Evolutionary conservation across 1,284 basidiomycete genomes (phyloP), one percentile per base, ranked within the genome.

Genomic region (Porodaedalea pini): DNA sequence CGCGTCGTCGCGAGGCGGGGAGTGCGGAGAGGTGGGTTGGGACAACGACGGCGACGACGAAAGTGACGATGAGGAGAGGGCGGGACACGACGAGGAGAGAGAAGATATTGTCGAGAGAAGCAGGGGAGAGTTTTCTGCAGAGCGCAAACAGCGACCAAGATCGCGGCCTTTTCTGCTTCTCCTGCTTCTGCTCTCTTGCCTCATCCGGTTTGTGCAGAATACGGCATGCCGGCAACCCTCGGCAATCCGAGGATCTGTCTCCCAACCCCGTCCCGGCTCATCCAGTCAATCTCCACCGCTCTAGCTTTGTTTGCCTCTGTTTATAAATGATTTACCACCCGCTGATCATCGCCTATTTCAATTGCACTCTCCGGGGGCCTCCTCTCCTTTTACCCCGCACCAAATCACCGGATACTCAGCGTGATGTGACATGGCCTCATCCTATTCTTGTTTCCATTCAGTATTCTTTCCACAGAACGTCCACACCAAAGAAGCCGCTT

Each of bases 1-100:
- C 40, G 64, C 47, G 64, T 66, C 65, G 37, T 64, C 59, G 37
- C 62, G 62, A 57, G 71, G 70, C 17, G 71, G 63, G 56, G 74
- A 76, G 62, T 68, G 67, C 83, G 65, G 80, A 76, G 65, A 81
- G 80, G 65, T 85, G 83, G 71, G 86, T 86, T 34, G 32, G 32
- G 25, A 44, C 41, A 75, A 86, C 81, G 77, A 87, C 37, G 68
- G 81, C 81, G 79, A 83, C 83, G 67, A 71, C 58, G 66, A 66
- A 65, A 66, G 60, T 66, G 70, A 69, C 71, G 71, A 69, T 67
- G 70, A 64, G 68, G 68, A 66, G 67, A 68, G 63, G 66, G 61
- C 54, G 67, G 61, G 66, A 66, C 63, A 66, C 62, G 65, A 70
- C 60, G 29, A 17, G 31, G n/a, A 32, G 6, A 10, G 31, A 19